These are phyloP conservation scores for Eucalyptus cloeziana DNA, from an alignment of 345 rosid species.

Conservation along the genomic window DNA sequence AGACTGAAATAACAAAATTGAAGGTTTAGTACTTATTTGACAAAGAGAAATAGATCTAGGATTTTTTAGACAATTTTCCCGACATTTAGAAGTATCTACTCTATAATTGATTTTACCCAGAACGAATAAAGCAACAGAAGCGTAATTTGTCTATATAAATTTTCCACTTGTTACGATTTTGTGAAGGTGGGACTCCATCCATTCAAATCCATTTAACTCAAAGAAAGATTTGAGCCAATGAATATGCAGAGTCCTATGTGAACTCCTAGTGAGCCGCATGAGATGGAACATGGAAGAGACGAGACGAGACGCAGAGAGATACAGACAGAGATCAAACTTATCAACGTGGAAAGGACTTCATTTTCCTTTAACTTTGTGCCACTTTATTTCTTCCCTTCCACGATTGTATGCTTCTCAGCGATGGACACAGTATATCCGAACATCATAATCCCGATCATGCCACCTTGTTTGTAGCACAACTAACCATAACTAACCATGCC, in stretches of 20 bases:
- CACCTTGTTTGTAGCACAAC: background rate
- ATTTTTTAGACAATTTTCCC: too few relatives aligned
- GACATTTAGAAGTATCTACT: background rate
- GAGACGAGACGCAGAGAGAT: background rate
- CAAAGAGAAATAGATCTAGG: accelerated
- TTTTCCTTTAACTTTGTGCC: background rate
- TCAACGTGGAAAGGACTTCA: background rate
- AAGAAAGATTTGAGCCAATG: background rate
- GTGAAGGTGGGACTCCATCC: background rate
- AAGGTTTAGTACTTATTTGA: accelerated
- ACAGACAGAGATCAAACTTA: background rate
- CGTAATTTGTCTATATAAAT: background rate
- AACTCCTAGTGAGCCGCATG: background rate
- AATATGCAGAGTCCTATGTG: background rate
- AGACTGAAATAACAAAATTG: accelerated
- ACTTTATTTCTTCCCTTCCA: background rate
- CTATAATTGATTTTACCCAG: background rate
- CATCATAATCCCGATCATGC: background rate
- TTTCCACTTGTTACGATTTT: background rate
- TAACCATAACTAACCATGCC: background rate
- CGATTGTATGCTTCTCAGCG: background rate
- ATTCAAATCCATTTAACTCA: background rate
- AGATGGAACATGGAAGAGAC: background rate
- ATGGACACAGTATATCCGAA: background rate
- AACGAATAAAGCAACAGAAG: background rate